Base-by-base conservation (phyloP, 23 red algal genomes). In the Gracilariopsis chorda region DNA sequence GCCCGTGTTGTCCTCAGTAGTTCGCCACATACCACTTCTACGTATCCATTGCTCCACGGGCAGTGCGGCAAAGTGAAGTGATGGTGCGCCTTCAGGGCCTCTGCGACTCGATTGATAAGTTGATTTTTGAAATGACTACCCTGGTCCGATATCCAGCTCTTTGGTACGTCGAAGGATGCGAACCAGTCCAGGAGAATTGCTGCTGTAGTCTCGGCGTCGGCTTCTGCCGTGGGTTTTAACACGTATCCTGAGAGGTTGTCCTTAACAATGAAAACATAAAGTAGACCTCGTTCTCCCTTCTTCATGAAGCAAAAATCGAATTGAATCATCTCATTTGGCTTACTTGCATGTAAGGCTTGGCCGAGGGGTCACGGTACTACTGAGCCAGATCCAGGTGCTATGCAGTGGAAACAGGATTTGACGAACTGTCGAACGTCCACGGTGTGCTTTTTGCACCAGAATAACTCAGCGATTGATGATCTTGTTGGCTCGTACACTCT, bases 61-160 rank as follows among this genome's bases (percentile, higher is more conserved):
- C 0, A 59, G 56, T 90, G 51, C 23, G 86, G 70, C 27, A 60
- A 30, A 1, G 86, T 78, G 42, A 90, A 90, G 55, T 90, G 68
- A 55, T 90, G 86, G 19, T 43, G n/a, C 4, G 27, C 7, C 16
- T 77, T 4, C 7, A 77, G 11, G 13, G 10, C 4, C 6, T 77
- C 40, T 6, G 11, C 11, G 2, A 77, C 37, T 5, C 2, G 9
- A 12, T 9, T 4, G 14, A 77, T 30, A 2, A 77, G 3, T 13
- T 4, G 11, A 33, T 61, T 82, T 51, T 82, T 82, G 78, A 82
- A 82, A 62, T 82, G 78, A 23, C 16, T 28, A 23, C 78, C 78
- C 6, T 42, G 78, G 30, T 82, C 55, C 3, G 78, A 82, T 29
- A 82, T 28, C 78, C 78, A 82, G 6, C 6, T n/a, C 4, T 23